These are phyloP conservation scores for Mucor mucedo DNA, from an alignment of 371 early-diverging fungal genomes.

Conservation along the genomic window DNA sequence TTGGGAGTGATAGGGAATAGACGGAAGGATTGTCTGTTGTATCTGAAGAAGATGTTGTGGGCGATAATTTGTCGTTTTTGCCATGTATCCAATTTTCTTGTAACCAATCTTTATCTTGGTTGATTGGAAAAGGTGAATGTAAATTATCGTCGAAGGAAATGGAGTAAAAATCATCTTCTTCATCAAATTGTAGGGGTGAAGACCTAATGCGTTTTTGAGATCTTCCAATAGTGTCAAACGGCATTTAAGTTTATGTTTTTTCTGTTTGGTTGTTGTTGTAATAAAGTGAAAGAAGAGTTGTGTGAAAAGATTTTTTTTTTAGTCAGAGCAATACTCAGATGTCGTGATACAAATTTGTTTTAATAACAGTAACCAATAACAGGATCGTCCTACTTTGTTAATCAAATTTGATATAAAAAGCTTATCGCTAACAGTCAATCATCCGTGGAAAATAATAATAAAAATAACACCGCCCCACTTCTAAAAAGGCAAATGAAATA, in stretches of 20 bases:
- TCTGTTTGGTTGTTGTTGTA: background rate
- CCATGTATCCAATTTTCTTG: background rate
- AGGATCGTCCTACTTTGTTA: conserved; percentile 3
- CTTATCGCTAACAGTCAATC: background rate
- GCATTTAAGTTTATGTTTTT: conserved; percentile 10
- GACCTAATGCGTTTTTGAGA: conserved; percentile 26
- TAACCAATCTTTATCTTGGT: conserved; percentile 6
- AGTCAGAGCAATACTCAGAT: conserved; percentile 1
- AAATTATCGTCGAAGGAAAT: background rate
- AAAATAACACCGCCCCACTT: background rate
- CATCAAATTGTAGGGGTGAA: conserved; percentile 8
- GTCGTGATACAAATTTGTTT: background rate
- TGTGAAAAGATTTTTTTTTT: conserved; percentile 6
- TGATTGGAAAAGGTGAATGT: background rate
- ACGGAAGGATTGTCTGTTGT: conserved; percentile 6
- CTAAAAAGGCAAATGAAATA: background rate
- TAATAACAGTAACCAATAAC: conserved; percentile 2
- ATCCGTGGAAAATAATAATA: too few relatives aligned
- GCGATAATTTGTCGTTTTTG: conserved; percentile 1
- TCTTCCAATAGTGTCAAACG: conserved; percentile 31
- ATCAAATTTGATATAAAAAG: conserved; percentile 3
- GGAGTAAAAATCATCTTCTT: conserved; percentile 8
- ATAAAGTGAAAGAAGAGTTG: conserved; percentile 10
- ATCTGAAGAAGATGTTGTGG: background rate
- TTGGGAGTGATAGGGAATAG: conserved; percentile 13